Evolutionary conservation across 352 stramenopile genomes (phyloP).

Genomic region (Pythium chondricola): DNA sequence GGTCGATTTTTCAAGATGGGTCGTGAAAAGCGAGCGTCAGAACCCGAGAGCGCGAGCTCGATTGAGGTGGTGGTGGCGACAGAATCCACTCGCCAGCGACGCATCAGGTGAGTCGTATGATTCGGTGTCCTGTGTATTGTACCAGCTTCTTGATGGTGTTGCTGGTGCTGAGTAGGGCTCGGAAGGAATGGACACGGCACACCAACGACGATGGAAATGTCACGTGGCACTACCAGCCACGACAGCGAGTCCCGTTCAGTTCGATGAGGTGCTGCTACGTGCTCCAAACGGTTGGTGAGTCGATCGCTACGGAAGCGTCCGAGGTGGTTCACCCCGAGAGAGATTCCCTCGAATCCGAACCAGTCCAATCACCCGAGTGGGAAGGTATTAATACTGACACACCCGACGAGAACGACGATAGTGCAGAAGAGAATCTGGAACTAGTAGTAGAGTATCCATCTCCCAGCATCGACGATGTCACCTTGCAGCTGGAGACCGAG

Average conservation of each 20-base stretch:
- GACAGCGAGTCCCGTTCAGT: not conserved
- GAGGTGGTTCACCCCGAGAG: no score
- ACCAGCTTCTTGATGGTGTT: not conserved
- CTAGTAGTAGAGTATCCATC: not conserved
- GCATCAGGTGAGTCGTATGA: not conserved
- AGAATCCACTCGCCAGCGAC: not conserved
- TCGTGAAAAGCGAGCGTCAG: conserved; percentile 2
- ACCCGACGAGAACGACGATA: not conserved
- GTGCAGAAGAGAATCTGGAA: not conserved
- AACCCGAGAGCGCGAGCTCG: not conserved
- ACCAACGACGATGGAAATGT: conserved; percentile 5
- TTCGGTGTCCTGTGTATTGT: not conserved
- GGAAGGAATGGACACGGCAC: conserved; percentile 14
- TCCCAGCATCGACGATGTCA: no score
- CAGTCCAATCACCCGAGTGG: no score
- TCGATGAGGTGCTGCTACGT: conserved; percentile 3
- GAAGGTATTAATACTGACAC: no score
- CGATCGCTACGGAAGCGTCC: not conserved
- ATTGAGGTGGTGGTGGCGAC: not conserved
- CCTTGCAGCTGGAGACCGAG: conserved; percentile 8
- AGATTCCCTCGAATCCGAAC: no score
- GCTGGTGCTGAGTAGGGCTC: not conserved
- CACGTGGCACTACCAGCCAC: conserved; percentile 8
- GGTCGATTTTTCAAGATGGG: not conserved
- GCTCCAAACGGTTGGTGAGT: not conserved